Evolutionary conservation across 768 basidiomycete genomes (phyloP).

Genomic region (Arthromyces matolae): DNA sequence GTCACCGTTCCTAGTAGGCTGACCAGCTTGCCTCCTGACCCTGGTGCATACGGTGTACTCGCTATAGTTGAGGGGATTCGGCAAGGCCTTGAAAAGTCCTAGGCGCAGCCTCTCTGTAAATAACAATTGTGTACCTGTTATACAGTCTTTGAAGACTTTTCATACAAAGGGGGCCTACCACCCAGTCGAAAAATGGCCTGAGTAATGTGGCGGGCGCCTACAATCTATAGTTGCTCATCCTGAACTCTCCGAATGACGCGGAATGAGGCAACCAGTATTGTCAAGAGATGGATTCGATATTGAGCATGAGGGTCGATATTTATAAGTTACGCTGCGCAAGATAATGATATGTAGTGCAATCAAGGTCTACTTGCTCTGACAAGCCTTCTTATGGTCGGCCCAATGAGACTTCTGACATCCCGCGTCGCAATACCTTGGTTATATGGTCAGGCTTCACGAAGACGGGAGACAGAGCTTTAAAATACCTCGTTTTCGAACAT

Average conservation of each 20-base stretch:
- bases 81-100: conserved; percentile 15
- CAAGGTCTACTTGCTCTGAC: conserved; percentile 8
- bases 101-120: too few relatives aligned
- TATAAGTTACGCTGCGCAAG: too few relatives aligned
- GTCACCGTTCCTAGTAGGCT: conserved; percentile 28
- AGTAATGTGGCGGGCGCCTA: too few relatives aligned
- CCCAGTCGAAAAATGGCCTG: too few relatives aligned
- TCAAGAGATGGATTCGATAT: too few relatives aligned
- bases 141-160: too few relatives aligned
- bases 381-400: conserved; percentile 35
- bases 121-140: too few relatives aligned
- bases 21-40: conserved; percentile 42
- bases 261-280: too few relatives aligned
- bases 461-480: neutral
- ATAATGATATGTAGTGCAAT: neutral
- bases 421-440: conserved; percentile 46
- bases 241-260: too few relatives aligned
- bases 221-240: too few relatives aligned
- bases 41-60: conserved; percentile 53
- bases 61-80: conserved; percentile 38
- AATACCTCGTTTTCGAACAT: conserved; percentile 24
- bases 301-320: too few relatives aligned
- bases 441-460: conserved; percentile 14
- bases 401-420: conserved; percentile 38
- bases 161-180: too few relatives aligned